Evolutionary conservation across 768 basidiomycete species (phyloP).

Genomic region (Leccinum imitatum): DNA sequence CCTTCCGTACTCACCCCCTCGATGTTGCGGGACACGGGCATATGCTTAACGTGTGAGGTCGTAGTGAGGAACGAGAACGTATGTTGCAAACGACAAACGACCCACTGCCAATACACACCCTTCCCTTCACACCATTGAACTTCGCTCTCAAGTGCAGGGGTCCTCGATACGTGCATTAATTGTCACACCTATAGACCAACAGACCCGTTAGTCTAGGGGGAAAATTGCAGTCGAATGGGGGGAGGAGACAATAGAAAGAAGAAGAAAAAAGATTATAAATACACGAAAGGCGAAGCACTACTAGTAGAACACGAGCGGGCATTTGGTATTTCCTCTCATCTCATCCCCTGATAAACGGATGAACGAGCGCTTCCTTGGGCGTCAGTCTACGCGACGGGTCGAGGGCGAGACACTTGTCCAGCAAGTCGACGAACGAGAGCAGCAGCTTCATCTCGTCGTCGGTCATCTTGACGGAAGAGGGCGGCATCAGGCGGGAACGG

Average conservation of each 20-base stretch:
- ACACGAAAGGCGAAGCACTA: conserved; percentile 13
- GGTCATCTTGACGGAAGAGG: conserved; percentile 72
- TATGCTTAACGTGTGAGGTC: conserved; percentile 13
- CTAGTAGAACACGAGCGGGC: conserved; percentile 14
- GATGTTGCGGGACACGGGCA: not conserved
- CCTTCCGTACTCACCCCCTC: not conserved
- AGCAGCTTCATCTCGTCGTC: conserved; percentile 88
- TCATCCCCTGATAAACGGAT: conserved; percentile 78
- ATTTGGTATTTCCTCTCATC: conserved; percentile 11
- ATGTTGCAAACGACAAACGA: not conserved
- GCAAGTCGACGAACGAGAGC: conserved; percentile 77
- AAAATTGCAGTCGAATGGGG: conserved; percentile 2
- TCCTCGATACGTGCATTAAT: not conserved
- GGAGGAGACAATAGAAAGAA: not conserved
- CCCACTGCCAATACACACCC: conserved; percentile 4
- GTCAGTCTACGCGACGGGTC: conserved; percentile 85
- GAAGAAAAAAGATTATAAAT: conserved; percentile 22
- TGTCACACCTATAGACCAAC: conserved; percentile 9
- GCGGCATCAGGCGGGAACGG: conserved; percentile 77
- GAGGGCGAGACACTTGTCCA: conserved; percentile 87
- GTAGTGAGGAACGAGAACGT: conserved; percentile 9
- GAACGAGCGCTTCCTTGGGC: conserved; percentile 86
- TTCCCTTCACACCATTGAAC: not conserved
- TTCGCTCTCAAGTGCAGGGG: not conserved
- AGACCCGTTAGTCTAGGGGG: conserved; percentile 14